A percentile compares a stretch with the other conserved stretches of the same genome.
These are phyloP conservation scores for Fusarium penzigii DNA, from an alignment of 2,329 filamentous ascomycete species.

Conservation along the genomic window DNA sequence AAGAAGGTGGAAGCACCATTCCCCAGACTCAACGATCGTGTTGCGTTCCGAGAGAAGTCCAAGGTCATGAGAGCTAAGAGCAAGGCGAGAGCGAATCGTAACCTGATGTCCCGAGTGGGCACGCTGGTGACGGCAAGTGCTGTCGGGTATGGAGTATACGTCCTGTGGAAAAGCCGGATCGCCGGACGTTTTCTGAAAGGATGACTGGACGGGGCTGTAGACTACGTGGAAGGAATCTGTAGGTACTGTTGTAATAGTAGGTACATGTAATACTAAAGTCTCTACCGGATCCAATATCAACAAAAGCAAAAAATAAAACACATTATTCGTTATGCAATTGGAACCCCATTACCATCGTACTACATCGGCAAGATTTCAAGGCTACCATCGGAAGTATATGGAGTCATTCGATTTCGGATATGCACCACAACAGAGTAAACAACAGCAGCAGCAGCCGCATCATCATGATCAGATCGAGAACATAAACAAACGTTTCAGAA, in stretches of 20 bases:
- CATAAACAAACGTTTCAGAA: background rate
- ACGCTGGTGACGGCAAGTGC: slow-evolving; percentile 25
- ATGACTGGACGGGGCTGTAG: slow-evolving; percentile 13
- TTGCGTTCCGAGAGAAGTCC: slow-evolving; percentile 21
- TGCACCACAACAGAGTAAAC: background rate
- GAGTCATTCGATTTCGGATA: background rate
- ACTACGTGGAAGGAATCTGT: background rate
- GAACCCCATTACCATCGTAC: too few relatives aligned
- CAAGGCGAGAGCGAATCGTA: slow-evolving; percentile 25
- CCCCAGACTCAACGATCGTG: slow-evolving; percentile 35
- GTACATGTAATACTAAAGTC: background rate
- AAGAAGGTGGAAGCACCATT: slow-evolving; percentile 35
- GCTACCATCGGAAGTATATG: too few relatives aligned
- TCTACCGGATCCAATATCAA: background rate
- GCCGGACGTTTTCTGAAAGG: slow-evolving; percentile 10
- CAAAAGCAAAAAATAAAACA: too few relatives aligned
- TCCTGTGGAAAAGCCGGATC: slow-evolving; percentile 31
- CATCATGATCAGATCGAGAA: background rate
- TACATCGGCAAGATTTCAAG: too few relatives aligned
- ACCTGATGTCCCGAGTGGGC: slow-evolving; percentile 25
- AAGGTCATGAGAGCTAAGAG: slow-evolving; percentile 9
- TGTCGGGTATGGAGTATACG: slow-evolving; percentile 32
- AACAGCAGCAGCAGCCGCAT: background rate
- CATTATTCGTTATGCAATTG: too few relatives aligned
- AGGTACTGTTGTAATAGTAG: background rate